Percentiles rank a stretch among this genome's conserved stretches.
These are phyloP conservation scores for Stentor coeruleus DNA, from an alignment of 73 alveolate genomes.

Conservation along the genomic window DNA sequence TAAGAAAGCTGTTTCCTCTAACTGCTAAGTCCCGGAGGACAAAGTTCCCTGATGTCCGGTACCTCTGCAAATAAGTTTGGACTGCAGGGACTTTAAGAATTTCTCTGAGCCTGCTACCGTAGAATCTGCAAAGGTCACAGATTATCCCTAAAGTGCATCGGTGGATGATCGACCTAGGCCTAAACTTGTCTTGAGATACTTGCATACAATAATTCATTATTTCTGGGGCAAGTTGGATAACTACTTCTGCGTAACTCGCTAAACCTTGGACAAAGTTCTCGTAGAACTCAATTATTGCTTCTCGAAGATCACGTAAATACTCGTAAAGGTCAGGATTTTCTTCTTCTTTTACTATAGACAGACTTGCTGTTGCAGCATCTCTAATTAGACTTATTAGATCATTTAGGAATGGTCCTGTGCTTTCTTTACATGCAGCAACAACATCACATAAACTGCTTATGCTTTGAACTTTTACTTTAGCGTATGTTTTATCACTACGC, in stretches of 20 bases:
- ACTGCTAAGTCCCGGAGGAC: neutral
- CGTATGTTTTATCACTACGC: neutral
- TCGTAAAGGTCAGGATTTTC: constrained; percentile 1
- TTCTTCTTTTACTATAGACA: neutral
- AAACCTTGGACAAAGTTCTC: constrained; percentile 8
- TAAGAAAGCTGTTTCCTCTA: neutral
- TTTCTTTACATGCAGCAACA: neutral
- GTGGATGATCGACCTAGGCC: constrained; percentile 20
- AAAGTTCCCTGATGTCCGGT: neutral
- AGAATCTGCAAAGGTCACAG: neutral
- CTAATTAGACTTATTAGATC: neutral
- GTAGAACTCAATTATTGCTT: constrained; percentile 11
- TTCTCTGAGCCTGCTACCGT: neutral
- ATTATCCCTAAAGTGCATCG: constrained; percentile 11
- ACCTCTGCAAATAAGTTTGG: constrained; percentile 2
- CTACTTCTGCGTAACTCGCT: neutral
- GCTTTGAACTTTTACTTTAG: constrained; percentile 6
- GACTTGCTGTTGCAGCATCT: constrained; percentile 23
- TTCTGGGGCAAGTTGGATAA: neutral
- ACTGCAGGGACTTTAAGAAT: neutral
- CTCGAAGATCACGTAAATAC: neutral
- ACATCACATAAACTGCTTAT: neutral
- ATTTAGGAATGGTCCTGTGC: neutral
- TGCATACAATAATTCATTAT: neutral
- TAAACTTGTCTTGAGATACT: constrained; percentile 7